phyloP scores from a whole-genome alignment of 2,329 filamentous ascomycete species.

The Paracoccidioides brasiliensis region DNA sequence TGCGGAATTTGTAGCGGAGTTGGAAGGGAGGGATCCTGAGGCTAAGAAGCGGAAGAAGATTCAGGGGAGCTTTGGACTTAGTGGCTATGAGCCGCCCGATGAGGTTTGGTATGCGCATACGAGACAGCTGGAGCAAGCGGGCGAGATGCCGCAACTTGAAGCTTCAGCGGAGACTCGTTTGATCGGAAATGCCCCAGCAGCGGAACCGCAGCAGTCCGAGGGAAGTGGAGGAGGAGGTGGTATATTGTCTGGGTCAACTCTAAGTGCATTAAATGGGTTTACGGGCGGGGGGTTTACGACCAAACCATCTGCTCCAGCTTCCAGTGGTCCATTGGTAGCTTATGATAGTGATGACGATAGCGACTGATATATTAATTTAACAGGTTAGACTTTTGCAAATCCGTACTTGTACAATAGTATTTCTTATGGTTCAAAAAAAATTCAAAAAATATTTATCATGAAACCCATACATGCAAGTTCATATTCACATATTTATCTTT shows the following conservation, averaged over 20 bases:
- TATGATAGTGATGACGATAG: constrained; percentile 76
- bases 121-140: constrained; percentile 47
- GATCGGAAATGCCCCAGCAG: constrained; percentile 32
- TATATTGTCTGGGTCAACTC: constrained; percentile 69
- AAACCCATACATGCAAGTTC: neutral
- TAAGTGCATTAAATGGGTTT: constrained; percentile 59
- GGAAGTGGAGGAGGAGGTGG: constrained; percentile 37
- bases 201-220: constrained; percentile 11
- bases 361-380: constrained; percentile 29
- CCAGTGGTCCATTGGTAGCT: constrained; percentile 61
- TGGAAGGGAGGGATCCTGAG: constrained; percentile 81
- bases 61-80: constrained; percentile 74
- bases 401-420: constrained; percentile 1
- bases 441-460: neutral
- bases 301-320: constrained; percentile 29
- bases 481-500: constrained; percentile 5
- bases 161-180: constrained; percentile 33
- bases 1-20: constrained; percentile 79
- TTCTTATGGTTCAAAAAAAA: neutral
- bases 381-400: neutral
- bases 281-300: constrained; percentile 30
- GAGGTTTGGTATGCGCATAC: constrained; percentile 84
- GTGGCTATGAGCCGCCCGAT: constrained; percentile 88
- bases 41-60: constrained; percentile 79
- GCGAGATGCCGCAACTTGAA: constrained; percentile 42